Conservation (phyloP, 176 grass and related monocot species). For the Tillandsia leiboldiana region DNA sequence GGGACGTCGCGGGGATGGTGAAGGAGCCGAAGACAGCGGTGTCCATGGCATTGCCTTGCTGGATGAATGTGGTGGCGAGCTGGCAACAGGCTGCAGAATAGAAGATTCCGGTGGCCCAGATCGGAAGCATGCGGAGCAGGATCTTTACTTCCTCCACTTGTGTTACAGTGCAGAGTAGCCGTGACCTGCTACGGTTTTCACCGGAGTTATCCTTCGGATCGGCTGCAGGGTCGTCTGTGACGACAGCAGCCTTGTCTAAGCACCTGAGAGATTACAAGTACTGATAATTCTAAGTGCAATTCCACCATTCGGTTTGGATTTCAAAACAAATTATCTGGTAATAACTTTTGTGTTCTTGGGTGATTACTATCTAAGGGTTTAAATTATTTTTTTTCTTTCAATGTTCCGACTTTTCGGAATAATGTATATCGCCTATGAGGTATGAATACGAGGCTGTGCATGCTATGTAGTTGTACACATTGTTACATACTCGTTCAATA, state of each 20-base stretch:
- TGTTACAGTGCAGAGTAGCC: slow-evolving; percentile 45
- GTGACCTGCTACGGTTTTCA: not conserved
- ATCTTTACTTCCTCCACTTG: slow-evolving; percentile 96
- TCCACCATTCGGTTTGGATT: no score
- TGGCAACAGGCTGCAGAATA: slow-evolving; percentile 57
- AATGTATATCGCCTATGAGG: no score
- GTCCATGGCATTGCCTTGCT: slow-evolving; percentile 74
- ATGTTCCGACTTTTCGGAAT: no score
- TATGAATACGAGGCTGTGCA: no score
- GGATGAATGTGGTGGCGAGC: slow-evolving; percentile 71
- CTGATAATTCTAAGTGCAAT: no score
- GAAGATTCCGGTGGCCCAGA: slow-evolving; percentile 59
- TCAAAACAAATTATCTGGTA: not conserved
- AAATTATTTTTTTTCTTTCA: no score
- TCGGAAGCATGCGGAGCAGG: slow-evolving; percentile 67
- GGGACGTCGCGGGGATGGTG: slow-evolving; percentile 59
- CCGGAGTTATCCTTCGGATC: slow-evolving; percentile 24
- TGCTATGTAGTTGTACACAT: no score
- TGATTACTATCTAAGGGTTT: no score
- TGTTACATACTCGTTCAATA: no score
- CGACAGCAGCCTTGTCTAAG: slow-evolving; percentile 60
- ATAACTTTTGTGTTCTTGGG: no score
- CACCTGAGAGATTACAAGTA: slow-evolving; percentile 39
- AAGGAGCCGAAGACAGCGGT: slow-evolving; percentile 43
- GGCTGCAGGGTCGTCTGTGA: slow-evolving; percentile 23